Base-by-base conservation (phyloP, 2,329 filamentous ascomycete species). In the Ophiostoma montium region DNA sequence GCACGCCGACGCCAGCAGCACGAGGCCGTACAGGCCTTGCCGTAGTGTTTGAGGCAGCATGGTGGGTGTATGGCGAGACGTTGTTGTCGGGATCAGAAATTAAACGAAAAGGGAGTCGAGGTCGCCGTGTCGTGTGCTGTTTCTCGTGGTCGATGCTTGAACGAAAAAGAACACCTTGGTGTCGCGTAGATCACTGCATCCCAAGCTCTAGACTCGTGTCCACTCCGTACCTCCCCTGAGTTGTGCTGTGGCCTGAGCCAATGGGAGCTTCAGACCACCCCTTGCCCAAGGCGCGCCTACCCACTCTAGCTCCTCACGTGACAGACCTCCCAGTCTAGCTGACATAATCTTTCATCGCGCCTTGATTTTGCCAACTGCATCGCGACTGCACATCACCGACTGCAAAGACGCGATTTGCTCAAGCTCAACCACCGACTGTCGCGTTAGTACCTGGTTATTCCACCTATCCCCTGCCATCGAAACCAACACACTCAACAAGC, bases 21-120 rank as follows among this genome's bases (percentile, higher is more conserved):
- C 64, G 47, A 80, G 60, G 64, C 73, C 70, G 69, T 72, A 78
- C 63, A 80, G 59, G 60, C 70, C 70, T 64, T 72, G 75, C 69
- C 80, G 68, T 60, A 78, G 61, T 54, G 70, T 70, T 62, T 63
- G 65, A 58, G 68, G 31, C 16, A 57, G 44, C 53, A 54, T 53
- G 39, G 38, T 50, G 50, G 16, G 9, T 15, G 16, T 30, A 35
- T 11, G 11, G 36, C 5, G 36, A 13, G 18, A 19, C n/a, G 42
- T 32, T 15, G 41, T 32, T 19, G 35, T 36, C 35, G 35, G 5
- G 15, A 5, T 36, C 35, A 36, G 16, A 18, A n/a, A 16, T 3
- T 15, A 10, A 36, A 16, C 10, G 19, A 23, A 41, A 3, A 5
- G 32, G 32, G 11, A 15, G 32, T 12, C 15, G 32, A 21, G 19